Evolutionary conservation across 805 yeast species (phyloP), one percentile per base, ranked within the genome.

Genomic region (Kuraishia piskuri): DNA sequence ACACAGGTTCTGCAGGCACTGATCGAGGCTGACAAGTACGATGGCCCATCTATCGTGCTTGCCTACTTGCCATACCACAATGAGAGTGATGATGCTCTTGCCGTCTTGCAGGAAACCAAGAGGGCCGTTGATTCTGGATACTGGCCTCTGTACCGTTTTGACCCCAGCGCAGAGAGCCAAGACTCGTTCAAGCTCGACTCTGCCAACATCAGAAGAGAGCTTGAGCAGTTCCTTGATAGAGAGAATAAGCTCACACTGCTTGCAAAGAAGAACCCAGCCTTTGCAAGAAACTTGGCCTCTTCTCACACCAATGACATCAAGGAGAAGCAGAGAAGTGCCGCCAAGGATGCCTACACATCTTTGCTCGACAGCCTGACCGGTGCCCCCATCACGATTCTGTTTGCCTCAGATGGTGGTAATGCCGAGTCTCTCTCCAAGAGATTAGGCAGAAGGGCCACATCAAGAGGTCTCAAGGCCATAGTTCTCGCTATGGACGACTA

Each of bases 131-230:
- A 89, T 62, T 75, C 90, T 36, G 98, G 98, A n/a, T 86, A 86
- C 72, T 90, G 97, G 96, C 98, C 98, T 50, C 77, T 92, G 57
- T 92, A 91, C 73, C 78, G 97, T 66, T 92, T 78, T 71, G 78
- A 89, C 61, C 96, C 97, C 53, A 58, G 67, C 9, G 68, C 76
- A 50, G 78, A 75, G 49, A 66, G 70, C 2, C 76, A 73, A 37
- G 79, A 82, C n/a, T 66, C 68, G 51, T 92, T 92, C 77, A 82
- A 82, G 61, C 77, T 92, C 53, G 97, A 92, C 68, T 90, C 97
- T 4, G 82, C 91, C 17, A 83, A 83, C 53, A 81, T 92, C 63
- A 84, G 84, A 67, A 82, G 83, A 61, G 89, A 86, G 60, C 75
- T 92, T 57, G 79, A 84, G 63, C 83, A 79, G 26, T 92, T 92